Percentiles rank a stretch among this genome's conserved stretches.
Conservation (phyloP, 495 filamentous ascomycete genomes). For the Podospora pseudopauciseta region DNA sequence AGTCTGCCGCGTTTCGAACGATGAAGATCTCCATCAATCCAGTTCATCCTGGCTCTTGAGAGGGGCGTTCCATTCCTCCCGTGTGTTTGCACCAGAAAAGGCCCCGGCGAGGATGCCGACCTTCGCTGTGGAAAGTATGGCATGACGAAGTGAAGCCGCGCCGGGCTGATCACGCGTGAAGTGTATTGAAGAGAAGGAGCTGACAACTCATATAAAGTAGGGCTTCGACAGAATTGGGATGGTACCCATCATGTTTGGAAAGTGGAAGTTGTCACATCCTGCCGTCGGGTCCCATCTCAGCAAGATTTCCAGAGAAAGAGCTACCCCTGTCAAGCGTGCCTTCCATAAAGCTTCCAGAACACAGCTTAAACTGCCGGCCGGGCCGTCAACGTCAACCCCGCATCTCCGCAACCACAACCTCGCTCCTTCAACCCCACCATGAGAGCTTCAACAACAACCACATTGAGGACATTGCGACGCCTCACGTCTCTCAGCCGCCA, state of each 20-base stretch:
- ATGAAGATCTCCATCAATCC: slow-evolving; percentile 44
- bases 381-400: not conserved
- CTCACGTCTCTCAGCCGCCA: not conserved
- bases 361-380: too few species aligned
- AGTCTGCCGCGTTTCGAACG: slow-evolving; percentile 33
- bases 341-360: not conserved
- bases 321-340: not conserved
- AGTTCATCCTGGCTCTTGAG: slow-evolving; percentile 37
- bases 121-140: not conserved
- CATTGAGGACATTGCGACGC: slow-evolving; percentile 22
- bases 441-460: slow-evolving; percentile 12
- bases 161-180: too few species aligned
- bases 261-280: not conserved
- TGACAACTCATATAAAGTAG: not conserved
- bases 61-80: not conserved
- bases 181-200: not conserved
- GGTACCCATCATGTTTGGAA: not conserved
- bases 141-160: not conserved
- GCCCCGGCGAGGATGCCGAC: not conserved
- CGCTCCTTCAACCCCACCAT: slow-evolving; percentile 11
- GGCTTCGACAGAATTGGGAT: not conserved
- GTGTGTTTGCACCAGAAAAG: not conserved
- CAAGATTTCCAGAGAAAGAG: not conserved
- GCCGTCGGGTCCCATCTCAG: not conserved
- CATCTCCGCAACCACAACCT: slow-evolving; percentile 7